Evolutionary conservation across 768 basidiomycete genomes (phyloP).

Genomic region (Exidia glandulosa): DNA sequence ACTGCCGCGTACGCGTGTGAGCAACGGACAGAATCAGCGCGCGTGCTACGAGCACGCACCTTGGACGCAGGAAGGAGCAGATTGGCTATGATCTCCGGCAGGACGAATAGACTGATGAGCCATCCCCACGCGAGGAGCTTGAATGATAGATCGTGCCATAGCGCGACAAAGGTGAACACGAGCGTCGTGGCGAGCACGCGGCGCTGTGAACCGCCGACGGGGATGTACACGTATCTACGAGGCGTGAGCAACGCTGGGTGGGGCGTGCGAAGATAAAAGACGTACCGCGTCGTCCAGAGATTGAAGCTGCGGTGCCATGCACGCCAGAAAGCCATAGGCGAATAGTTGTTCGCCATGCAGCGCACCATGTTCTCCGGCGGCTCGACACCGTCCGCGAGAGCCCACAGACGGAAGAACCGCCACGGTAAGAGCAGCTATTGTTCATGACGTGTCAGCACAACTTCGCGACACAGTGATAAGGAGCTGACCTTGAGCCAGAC

Average conservation of each 20-base stretch:
- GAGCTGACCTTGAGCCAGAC: conserved; percentile 86
- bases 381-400: conserved; percentile 76
- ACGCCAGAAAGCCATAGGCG: conserved; percentile 85
- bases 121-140: conserved; percentile 93
- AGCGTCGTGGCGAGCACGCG: conserved; percentile 54
- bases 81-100: conserved; percentile 56
- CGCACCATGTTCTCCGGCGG: conserved; percentile 98
- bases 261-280: not conserved
- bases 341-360: conserved; percentile 98
- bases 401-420: conserved; percentile 96
- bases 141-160: conserved; percentile 95
- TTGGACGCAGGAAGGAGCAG: conserved; percentile 51
- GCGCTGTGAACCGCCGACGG: conserved; percentile 64
- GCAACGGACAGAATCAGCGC: not conserved
- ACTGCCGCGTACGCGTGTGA: conserved; percentile 33
- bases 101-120: conserved; percentile 82
- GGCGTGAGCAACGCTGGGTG: not conserved
- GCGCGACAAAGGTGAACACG: conserved; percentile 90
- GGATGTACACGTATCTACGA: conserved; percentile 84
- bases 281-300: conserved; percentile 82
- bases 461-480: not conserved
- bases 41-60: conserved; percentile 38
- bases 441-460: not conserved
- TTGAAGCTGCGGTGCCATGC: conserved; percentile 97
- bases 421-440: conserved; percentile 83